A percentile compares a stretch with the other conserved stretches of the same genome.
Evolutionary conservation across 1,284 basidiomycete species (phyloP).

Genomic region (Erythrobasidium hasegawianum): DNA sequence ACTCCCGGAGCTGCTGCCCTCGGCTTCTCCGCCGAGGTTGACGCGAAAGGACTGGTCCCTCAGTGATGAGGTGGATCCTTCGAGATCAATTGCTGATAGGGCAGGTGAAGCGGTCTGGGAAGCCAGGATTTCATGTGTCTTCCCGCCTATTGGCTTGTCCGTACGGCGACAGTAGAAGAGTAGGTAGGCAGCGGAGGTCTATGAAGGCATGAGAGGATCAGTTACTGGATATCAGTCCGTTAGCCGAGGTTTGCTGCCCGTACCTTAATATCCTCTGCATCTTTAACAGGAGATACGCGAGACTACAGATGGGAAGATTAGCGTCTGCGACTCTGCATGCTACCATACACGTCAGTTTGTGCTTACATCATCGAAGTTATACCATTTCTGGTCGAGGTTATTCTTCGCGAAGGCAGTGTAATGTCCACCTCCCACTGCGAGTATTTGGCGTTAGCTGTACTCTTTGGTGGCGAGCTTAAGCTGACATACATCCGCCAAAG

Average conservation of each 20-base stretch:
- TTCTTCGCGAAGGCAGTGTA: slow-evolving; percentile 94
- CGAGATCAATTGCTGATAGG: not conserved
- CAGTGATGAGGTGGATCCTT: slow-evolving; percentile 1
- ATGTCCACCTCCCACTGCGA: slow-evolving; percentile 89
- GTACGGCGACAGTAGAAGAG: slow-evolving; percentile 91
- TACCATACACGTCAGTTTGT: too few species aligned
- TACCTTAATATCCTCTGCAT: slow-evolving; percentile 35
- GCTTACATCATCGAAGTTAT: slow-evolving; percentile 88
- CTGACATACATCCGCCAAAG: slow-evolving; percentile 42
- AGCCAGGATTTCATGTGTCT: slow-evolving; percentile 59
- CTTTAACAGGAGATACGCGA: slow-evolving; percentile 38
- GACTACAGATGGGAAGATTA: slow-evolving; percentile 37
- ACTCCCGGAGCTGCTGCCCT: slow-evolving; percentile 5
- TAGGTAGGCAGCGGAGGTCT: slow-evolving; percentile 90
- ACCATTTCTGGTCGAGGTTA: slow-evolving; percentile 79
- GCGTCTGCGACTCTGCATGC: too few species aligned
- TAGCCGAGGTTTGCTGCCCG: not conserved
- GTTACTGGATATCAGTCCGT: too few species aligned
- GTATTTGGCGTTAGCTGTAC: too few species aligned
- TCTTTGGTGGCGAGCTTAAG: too few species aligned
- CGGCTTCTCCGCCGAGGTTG: not conserved
- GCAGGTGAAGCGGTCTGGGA: slow-evolving; percentile 33
- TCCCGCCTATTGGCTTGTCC: slow-evolving; percentile 74
- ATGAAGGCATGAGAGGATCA: slow-evolving; percentile 23
- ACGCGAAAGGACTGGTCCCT: slow-evolving; percentile 1